phyloP scores from a whole-genome alignment of 495 filamentous ascomycete genomes.

The Xylaria castorea region DNA sequence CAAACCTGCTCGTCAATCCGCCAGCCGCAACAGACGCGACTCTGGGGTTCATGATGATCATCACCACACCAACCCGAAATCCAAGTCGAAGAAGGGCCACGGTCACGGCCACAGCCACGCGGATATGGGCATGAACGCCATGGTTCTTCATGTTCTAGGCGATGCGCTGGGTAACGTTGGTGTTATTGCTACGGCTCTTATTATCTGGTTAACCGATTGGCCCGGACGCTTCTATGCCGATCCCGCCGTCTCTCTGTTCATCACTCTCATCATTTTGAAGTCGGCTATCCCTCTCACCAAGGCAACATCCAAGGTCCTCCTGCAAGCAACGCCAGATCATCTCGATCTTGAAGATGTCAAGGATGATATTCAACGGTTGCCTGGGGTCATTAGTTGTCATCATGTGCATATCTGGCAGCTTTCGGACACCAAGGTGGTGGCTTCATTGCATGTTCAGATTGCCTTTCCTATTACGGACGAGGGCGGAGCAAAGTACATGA shows the following conservation, averaged over 20 bases:
- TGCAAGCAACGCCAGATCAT: slow-evolving; percentile 89
- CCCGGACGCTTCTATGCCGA: slow-evolving; percentile 77
- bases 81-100: slow-evolving; percentile 59
- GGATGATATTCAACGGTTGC: slow-evolving; percentile 83
- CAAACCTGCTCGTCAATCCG: slow-evolving; percentile 33
- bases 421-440: slow-evolving; percentile 89
- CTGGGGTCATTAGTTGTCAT: slow-evolving; percentile 86
- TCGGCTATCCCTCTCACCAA: slow-evolving; percentile 93
- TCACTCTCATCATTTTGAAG: slow-evolving; percentile 90
- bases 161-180: slow-evolving; percentile 97
- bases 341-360: slow-evolving; percentile 90
- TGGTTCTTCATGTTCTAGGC: slow-evolving; percentile 94
- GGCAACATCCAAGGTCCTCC: slow-evolving; percentile 89
- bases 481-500: slow-evolving; percentile 85
- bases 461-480: slow-evolving; percentile 72
- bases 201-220: slow-evolving; percentile 85
- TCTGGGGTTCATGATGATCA: slow-evolving; percentile 66
- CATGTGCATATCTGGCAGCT: slow-evolving; percentile 98
- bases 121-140: slow-evolving; percentile 97
- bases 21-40: slow-evolving; percentile 42
- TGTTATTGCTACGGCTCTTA: slow-evolving; percentile 88
- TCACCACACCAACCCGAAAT: slow-evolving; percentile 81
- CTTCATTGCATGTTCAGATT: slow-evolving; percentile 90
- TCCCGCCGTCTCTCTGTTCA: slow-evolving; percentile 91
- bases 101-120: slow-evolving; percentile 77